phyloP scores from a whole-genome alignment of 345 rosid genomes.

The Aethionema arabicum region DNA sequence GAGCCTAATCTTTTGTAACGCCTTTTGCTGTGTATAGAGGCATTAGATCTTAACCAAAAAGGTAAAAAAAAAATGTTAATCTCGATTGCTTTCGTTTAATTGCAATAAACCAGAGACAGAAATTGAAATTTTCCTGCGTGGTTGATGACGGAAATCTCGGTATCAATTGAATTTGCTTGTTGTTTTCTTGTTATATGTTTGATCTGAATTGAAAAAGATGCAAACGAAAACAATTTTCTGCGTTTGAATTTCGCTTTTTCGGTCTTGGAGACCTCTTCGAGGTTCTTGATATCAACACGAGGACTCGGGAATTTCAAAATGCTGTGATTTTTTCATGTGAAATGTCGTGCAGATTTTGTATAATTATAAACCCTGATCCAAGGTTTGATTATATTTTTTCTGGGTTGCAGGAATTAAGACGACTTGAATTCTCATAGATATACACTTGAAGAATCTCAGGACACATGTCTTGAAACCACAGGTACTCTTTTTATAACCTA shows the following conservation, averaged over 20 bases:
- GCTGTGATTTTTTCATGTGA: conserved; percentile 2
- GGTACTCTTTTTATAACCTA: conserved; percentile 19
- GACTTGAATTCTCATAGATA: conserved; percentile 24
- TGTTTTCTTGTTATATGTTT: neutral
- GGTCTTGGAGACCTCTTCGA: conserved; percentile 2
- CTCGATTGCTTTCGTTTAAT: neutral
- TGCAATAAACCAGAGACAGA: neutral
- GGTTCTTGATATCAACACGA: conserved; percentile 21
- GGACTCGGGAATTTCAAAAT: conserved; percentile 8
- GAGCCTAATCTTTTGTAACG: neutral
- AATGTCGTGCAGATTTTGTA: conserved; percentile 5
- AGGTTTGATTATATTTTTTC: conserved; percentile 5
- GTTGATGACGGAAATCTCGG: neutral
- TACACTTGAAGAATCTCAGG: conserved; percentile 13
- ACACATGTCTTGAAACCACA: conserved; percentile 22
- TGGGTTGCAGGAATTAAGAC: conserved; percentile 23
- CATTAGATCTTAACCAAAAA: conserved; percentile 21
- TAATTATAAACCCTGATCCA: conserved; percentile 22
- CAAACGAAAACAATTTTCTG: neutral
- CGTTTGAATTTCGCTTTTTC: conserved; percentile 6
- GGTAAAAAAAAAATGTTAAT: conserved; percentile 14
- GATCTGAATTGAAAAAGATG: neutral
- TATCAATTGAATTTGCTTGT: conserved; percentile 16
- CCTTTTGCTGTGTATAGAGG: neutral
- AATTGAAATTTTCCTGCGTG: conserved; percentile 9